These are phyloP conservation scores for sorghum (Sorghum bicolor) DNA, from an alignment of 176 grass and related monocot species.

Conservation along the genomic window Sorghum_bicolor_NCBIv3 NC_012876.2:39084001-39084500, in stretches of 20 bases:
- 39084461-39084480: slow-evolving; percentile 41
- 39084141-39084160: slow-evolving; percentile 59
- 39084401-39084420: background rate
- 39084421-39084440: background rate
- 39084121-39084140: slow-evolving; percentile 51
- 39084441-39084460: background rate
- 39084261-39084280: slow-evolving; percentile 56
- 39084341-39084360: slow-evolving; percentile 76
- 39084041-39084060: slow-evolving; percentile 47
- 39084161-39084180: slow-evolving; percentile 67
- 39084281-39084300: slow-evolving; percentile 57
- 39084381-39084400: background rate
- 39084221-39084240: slow-evolving; percentile 64
- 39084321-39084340: slow-evolving; percentile 87
- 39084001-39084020: slow-evolving; percentile 20
- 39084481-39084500: slow-evolving; percentile 67
- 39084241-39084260: slow-evolving; percentile 61
- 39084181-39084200: slow-evolving; percentile 54
- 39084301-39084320: slow-evolving; percentile 74
- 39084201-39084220: slow-evolving; percentile 61
- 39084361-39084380: background rate
- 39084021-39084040: slow-evolving; percentile 32
- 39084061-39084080: slow-evolving; percentile 56
- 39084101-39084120: slow-evolving; percentile 66
- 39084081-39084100: slow-evolving; percentile 71